Conservation (phyloP, 108 stramenopile genomes). For the Chaetoceros muelleri region DNA sequence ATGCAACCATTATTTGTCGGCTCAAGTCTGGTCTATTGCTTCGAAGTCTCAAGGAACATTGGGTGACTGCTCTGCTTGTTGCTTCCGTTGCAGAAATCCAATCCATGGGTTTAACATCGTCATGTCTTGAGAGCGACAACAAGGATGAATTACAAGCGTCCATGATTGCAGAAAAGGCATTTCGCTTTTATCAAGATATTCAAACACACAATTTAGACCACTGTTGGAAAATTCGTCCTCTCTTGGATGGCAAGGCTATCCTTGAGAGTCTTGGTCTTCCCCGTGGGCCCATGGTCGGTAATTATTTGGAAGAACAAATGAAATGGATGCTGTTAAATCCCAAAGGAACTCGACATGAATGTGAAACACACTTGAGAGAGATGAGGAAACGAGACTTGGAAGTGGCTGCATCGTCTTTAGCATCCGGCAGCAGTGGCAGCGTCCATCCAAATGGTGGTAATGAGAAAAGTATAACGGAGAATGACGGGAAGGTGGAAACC, state of each 20-base stretch:
- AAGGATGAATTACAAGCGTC: neutral
- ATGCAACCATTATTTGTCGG: conserved; percentile 17
- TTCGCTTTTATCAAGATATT: conserved; percentile 31
- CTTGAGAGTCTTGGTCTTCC: conserved; percentile 40
- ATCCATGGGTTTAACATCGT: neutral
- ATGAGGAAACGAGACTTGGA: conserved; percentile 32
- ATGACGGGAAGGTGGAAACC: no score
- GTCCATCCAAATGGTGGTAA: no score
- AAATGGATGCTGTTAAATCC: conserved; percentile 74
- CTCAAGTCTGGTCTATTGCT: conserved; percentile 56
- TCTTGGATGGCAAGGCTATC: conserved; percentile 66
- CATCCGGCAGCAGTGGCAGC: no score
- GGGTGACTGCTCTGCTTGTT: conserved; percentile 57
- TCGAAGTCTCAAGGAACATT: conserved; percentile 51
- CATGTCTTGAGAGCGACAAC: neutral
- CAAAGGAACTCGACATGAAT: conserved; percentile 50
- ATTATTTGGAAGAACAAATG: conserved; percentile 60
- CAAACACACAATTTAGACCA: conserved; percentile 42
- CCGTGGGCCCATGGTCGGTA: conserved; percentile 49
- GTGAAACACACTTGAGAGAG: conserved; percentile 35
- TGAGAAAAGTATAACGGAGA: no score
- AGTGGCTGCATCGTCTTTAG: no score
- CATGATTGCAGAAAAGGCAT: conserved; percentile 3
- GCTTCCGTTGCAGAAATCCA: conserved; percentile 43
- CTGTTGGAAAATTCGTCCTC: conserved; percentile 60